Conservation (phyloP, 306 rosid species). For the Prosopis cineraria region DNA sequence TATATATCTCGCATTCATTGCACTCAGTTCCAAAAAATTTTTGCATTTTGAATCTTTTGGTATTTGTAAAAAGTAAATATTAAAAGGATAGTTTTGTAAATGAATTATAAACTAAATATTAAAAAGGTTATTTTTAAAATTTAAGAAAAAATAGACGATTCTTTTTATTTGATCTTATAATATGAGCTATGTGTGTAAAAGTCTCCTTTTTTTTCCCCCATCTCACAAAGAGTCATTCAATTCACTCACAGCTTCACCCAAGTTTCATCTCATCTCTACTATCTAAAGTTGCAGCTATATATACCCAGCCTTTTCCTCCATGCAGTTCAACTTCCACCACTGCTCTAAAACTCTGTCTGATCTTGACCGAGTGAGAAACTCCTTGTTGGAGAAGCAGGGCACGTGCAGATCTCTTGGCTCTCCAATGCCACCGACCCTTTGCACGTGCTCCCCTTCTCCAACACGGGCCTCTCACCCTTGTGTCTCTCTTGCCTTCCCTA, state of each 20-base stretch:
- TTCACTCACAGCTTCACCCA: constrained; percentile 42
- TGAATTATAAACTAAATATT: too few relatives aligned
- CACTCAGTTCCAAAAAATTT: too few relatives aligned
- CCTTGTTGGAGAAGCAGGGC: constrained; percentile 99
- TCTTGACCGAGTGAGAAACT: constrained; percentile 55
- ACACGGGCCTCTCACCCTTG: constrained; percentile 63
- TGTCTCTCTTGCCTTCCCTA: not conserved
- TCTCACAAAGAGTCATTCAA: constrained; percentile 12
- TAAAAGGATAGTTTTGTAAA: too few relatives aligned
- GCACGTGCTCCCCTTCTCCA: constrained; percentile 97
- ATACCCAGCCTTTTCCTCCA: constrained; percentile 41
- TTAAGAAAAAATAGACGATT: too few relatives aligned
- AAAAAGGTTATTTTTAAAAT: too few relatives aligned
- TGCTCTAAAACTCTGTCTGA: not conserved
- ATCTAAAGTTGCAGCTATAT: constrained; percentile 43
- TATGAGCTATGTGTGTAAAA: too few relatives aligned
- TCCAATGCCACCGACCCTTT: constrained; percentile 35
- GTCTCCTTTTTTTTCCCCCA: not conserved
- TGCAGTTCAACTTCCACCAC: constrained; percentile 26
- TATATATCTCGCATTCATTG: too few relatives aligned
- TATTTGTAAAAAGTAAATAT: too few relatives aligned
- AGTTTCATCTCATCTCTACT: not conserved
- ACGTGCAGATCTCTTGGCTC: constrained; percentile 68
- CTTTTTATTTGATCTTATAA: too few relatives aligned
- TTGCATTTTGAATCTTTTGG: too few relatives aligned